These are phyloP conservation scores for Vickermania spadyakhi DNA, from an alignment of 208 protist genomes.

Conservation along the genomic window DNA sequence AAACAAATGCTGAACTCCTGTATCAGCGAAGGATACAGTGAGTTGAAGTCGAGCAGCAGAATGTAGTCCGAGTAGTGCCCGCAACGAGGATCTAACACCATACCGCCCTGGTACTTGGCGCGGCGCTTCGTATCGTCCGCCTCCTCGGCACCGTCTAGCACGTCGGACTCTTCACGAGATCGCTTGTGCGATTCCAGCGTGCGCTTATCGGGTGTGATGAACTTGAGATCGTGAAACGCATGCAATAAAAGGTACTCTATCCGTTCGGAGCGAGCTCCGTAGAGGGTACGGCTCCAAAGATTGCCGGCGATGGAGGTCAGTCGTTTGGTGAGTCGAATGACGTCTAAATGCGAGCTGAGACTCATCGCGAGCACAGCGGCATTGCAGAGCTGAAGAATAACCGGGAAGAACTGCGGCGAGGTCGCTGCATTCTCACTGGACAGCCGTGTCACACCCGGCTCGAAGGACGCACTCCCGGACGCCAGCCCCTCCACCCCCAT, in stretches of 20 bases:
- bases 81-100: constrained; percentile 96
- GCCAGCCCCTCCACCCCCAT: constrained; percentile 70
- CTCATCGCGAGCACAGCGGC: constrained; percentile 65
- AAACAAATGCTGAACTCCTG: constrained; percentile 99
- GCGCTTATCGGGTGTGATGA: constrained; percentile 94
- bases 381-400: constrained; percentile 63
- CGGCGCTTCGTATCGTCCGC: constrained; percentile 70
- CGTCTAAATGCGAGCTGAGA: constrained; percentile 91
- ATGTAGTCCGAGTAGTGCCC: constrained; percentile 98
- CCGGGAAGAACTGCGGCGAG: constrained; percentile 38
- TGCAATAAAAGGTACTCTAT: constrained; percentile 99
- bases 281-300: constrained; percentile 94
- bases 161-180: constrained; percentile 13
- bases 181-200: constrained; percentile 38
- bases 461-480: constrained; percentile 39
- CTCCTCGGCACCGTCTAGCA: constrained; percentile 44
- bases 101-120: constrained; percentile 90
- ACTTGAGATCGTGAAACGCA: constrained; percentile 92
- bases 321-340: constrained; percentile 97
- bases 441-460: constrained; percentile 43
- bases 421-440: constrained; percentile 32
- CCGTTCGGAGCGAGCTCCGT: constrained; percentile 93
- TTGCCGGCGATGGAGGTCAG: constrained; percentile 96
- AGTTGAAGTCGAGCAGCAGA: constrained; percentile 99
- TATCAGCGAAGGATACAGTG: constrained; percentile 99